Conservation (phyloP, 2,329 filamentous ascomycete species). For the Decorospora gaudefroyi region DNA sequence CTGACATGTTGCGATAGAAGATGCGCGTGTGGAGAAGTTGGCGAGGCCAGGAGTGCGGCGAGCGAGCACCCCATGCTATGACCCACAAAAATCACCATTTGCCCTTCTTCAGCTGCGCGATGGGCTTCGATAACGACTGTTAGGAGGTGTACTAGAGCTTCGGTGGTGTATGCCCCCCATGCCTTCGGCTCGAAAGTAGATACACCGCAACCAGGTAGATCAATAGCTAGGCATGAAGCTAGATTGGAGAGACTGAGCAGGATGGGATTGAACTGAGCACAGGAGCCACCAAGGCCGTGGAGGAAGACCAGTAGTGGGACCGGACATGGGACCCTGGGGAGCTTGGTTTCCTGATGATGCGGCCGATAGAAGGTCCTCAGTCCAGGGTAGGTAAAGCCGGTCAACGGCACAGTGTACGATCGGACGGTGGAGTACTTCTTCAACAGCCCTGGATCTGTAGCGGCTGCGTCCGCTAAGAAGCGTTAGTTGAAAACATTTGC, state of each 20-base stretch:
- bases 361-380: conserved; percentile 82
- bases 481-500: conserved; percentile 18
- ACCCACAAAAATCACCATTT: conserved; percentile 78
- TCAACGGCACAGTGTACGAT: conserved; percentile 71
- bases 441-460: conserved; percentile 77
- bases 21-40: conserved; percentile 58
- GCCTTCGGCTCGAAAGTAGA: conserved; percentile 72
- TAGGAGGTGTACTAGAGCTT: conserved; percentile 75
- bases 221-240: conserved; percentile 83
- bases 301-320: conserved; percentile 87
- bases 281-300: conserved; percentile 89
- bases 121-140: conserved; percentile 74
- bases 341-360: conserved; percentile 80
- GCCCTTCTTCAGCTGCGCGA: conserved; percentile 65
- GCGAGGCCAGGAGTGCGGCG: conserved; percentile 70
- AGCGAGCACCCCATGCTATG: conserved; percentile 91
- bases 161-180: conserved; percentile 79
- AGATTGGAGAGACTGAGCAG: conserved; percentile 80
- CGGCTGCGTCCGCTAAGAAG: conserved; percentile 50
- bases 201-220: conserved; percentile 85
- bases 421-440: conserved; percentile 73
- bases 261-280: conserved; percentile 83
- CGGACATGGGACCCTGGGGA: conserved; percentile 72
- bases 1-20: conserved; percentile 67
- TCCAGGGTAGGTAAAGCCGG: conserved; percentile 68